Conservation (phyloP, 208 protist species). For the Leishmania martiniquensis region DNA sequence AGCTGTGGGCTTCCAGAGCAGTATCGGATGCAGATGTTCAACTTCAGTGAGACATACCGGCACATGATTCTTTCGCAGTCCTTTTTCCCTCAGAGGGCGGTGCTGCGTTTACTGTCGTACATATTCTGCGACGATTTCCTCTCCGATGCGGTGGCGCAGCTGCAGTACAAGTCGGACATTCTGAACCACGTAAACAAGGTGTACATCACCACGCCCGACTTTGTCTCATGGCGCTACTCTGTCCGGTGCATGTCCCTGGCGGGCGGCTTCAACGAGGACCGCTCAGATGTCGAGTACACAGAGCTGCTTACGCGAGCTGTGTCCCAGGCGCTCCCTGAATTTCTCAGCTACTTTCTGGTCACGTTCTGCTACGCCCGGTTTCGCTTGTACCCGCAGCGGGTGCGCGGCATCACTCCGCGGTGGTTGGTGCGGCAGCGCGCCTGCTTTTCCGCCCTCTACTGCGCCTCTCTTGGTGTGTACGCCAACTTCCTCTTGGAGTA, state of each 20-base stretch:
- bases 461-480: slow-evolving; percentile 69
- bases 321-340: slow-evolving; percentile 79
- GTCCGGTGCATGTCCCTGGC: slow-evolving; percentile 88
- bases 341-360: slow-evolving; percentile 74
- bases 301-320: slow-evolving; percentile 69
- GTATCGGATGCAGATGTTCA: slow-evolving; percentile 88
- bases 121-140: slow-evolving; percentile 88
- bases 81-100: slow-evolving; percentile 85
- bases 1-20: slow-evolving; percentile 82
- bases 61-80: slow-evolving; percentile 90
- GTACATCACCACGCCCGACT: slow-evolving; percentile 83
- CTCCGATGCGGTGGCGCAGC: slow-evolving; percentile 83
- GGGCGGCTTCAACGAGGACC: slow-evolving; percentile 89
- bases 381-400: slow-evolving; percentile 77
- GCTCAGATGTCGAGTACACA: slow-evolving; percentile 86
- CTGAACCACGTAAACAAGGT: slow-evolving; percentile 89
- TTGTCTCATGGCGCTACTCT: slow-evolving; percentile 90
- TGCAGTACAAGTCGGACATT: slow-evolving; percentile 92
- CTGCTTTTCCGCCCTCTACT: slow-evolving; percentile 73
- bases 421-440: slow-evolving; percentile 84
- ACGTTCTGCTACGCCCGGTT: slow-evolving; percentile 85
- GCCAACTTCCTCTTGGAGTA: slow-evolving; percentile 80
- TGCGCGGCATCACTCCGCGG: slow-evolving; percentile 77
- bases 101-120: slow-evolving; percentile 81
- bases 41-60: slow-evolving; percentile 87